These are phyloP conservation scores for Eremochloa ophiuroides DNA, from an alignment of 176 grass and related monocot genomes.

Conservation along the genomic window DNA sequence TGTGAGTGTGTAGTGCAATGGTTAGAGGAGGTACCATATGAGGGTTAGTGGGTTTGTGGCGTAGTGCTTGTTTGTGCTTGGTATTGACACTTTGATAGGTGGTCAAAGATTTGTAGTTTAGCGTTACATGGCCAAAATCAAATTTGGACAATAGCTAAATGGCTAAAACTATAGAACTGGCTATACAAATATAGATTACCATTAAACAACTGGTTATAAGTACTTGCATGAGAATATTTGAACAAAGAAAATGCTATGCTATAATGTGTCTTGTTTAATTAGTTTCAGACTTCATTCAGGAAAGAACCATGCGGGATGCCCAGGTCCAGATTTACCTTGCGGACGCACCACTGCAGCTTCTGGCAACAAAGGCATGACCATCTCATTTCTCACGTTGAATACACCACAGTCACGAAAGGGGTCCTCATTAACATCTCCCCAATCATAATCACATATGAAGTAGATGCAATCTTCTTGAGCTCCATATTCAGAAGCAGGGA, in stretches of 20 bases:
- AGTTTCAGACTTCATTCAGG: not conserved
- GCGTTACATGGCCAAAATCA: too few relatives aligned
- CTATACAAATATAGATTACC: too few relatives aligned
- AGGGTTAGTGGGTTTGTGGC: too few relatives aligned
- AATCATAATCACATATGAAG: not conserved
- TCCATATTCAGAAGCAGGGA: conserved; percentile 2
- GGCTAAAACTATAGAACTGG: too few relatives aligned
- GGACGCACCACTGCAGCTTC: not conserved
- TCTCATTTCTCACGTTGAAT: conserved; percentile 1
- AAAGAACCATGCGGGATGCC: not conserved
- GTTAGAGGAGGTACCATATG: too few relatives aligned
- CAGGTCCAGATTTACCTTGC: not conserved
- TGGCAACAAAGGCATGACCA: not conserved
- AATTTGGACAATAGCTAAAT: too few relatives aligned
- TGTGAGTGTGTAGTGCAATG: too few relatives aligned
- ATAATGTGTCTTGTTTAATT: not conserved
- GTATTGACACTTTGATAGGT: too few relatives aligned
- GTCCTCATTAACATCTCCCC: not conserved
- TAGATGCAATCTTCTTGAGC: conserved; percentile 18
- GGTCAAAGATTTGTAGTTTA: too few relatives aligned
- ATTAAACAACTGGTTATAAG: not conserved
- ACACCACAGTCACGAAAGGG: not conserved
- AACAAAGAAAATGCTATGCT: too few relatives aligned
- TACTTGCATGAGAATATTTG: not conserved
- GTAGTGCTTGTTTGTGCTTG: too few relatives aligned